Evolutionary conservation across 2,329 filamentous ascomycete species (phyloP).

Genomic region (Sporothrix mexicana): DNA sequence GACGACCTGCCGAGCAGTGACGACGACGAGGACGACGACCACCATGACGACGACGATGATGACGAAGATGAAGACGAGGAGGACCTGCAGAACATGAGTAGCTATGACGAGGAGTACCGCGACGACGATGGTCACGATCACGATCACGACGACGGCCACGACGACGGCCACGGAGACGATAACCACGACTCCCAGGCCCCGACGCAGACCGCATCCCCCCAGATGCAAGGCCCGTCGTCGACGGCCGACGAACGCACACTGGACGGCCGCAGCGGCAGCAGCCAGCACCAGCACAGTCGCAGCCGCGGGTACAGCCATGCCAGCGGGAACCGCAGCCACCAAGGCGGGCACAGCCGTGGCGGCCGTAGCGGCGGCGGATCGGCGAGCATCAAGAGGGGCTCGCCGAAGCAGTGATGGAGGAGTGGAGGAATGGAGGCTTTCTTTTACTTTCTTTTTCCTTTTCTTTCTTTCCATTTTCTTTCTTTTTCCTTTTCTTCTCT

Average conservation of each 20-base stretch:
- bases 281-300: neutral
- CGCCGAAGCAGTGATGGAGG: slow-evolving; percentile 9
- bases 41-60: slow-evolving; percentile 12
- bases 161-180: neutral
- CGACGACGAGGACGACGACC: slow-evolving; percentile 33
- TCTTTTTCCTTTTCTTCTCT: neutral
- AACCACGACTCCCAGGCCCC: neutral
- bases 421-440: no score
- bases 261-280: neutral
- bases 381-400: slow-evolving; percentile 16
- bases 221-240: neutral
- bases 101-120: slow-evolving; percentile 22
- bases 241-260: neutral
- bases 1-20: slow-evolving; percentile 36
- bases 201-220: neutral
- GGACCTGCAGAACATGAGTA: slow-evolving; percentile 34
- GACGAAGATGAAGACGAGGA: slow-evolving; percentile 26
- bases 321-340: neutral
- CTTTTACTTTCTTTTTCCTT: neutral
- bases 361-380: slow-evolving; percentile 2
- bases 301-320: neutral
- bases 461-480: no score
- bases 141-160: neutral
- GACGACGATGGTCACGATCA: neutral
- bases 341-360: neutral